These are phyloP conservation scores for Gillenia trifoliata DNA, from an alignment of 306 rosid genomes.

Conservation along the genomic window DNA sequence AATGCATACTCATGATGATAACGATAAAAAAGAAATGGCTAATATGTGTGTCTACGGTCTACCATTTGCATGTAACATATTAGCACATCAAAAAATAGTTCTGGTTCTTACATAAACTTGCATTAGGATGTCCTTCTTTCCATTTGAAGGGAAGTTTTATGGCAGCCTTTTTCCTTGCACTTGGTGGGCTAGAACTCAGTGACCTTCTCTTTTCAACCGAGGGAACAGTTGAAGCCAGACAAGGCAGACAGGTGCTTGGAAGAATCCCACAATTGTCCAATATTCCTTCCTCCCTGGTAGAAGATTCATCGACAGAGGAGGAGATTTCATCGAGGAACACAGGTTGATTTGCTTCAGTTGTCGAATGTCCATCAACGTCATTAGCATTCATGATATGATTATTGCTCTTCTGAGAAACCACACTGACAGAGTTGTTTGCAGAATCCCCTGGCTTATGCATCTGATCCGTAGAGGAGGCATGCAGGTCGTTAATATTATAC, in stretches of 20 bases:
- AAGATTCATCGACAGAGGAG: constrained; percentile 53
- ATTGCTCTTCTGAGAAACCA: constrained; percentile 37
- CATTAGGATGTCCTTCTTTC: constrained; percentile 53
- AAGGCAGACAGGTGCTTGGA: constrained; percentile 83
- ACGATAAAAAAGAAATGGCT: background rate
- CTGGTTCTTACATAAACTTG: constrained; percentile 57
- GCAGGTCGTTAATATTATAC: constrained; percentile 7
- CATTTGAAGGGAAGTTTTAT: constrained; percentile 62
- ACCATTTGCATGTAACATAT: background rate
- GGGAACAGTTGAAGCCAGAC: constrained; percentile 68
- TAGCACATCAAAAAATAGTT: background rate
- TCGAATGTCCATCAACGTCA: constrained; percentile 34
- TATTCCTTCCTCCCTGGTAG: constrained; percentile 54
- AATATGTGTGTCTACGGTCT: background rate
- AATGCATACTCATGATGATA: background rate
- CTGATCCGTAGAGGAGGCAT: constrained; percentile 28
- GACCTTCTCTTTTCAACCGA: constrained; percentile 77
- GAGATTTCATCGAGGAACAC: constrained; percentile 77
- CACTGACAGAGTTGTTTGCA: constrained; percentile 21
- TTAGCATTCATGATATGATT: constrained; percentile 30
- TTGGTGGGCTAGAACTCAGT: constrained; percentile 73
- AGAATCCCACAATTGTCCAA: constrained; percentile 86
- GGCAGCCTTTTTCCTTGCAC: constrained; percentile 59
- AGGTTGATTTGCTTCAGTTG: constrained; percentile 48
- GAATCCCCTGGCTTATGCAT: constrained; percentile 37